These are phyloP conservation scores for Rhododendron kiyosumense DNA, from an alignment of 148 eudicot genomes.

Conservation along the genomic window DNA sequence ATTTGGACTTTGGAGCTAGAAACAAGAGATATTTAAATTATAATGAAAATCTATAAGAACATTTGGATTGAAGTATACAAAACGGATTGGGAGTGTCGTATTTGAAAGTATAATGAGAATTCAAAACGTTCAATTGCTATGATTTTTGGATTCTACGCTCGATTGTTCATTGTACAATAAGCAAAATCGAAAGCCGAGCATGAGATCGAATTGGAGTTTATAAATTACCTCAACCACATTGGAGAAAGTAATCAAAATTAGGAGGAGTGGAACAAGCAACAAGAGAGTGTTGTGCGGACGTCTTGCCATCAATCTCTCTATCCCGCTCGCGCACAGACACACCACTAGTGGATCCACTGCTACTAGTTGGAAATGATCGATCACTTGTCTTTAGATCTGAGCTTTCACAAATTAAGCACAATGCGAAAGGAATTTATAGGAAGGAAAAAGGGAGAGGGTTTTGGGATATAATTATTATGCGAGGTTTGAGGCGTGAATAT, in stretches of 20 bases:
- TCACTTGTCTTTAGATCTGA: not conserved
- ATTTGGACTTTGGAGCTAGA: no score
- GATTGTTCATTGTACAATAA: not conserved
- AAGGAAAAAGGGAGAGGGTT: not conserved
- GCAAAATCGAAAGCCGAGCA: not conserved
- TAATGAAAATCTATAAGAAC: no score
- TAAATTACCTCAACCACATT: slow-evolving; percentile 8
- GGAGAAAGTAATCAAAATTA: slow-evolving; percentile 8
- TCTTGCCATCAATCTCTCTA: slow-evolving; percentile 1
- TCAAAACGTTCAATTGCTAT: no score
- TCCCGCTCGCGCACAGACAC: not conserved
- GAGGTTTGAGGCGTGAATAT: not conserved
- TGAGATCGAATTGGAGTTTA: no score
- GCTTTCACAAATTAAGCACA: not conserved
- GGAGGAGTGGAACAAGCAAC: not conserved
- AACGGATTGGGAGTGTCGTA: no score
- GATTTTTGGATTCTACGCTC: no score
- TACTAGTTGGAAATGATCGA: not conserved
- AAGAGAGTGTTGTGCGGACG: not conserved
- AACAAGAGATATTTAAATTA: no score
- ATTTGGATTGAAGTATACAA: no score
- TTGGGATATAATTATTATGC: not conserved
- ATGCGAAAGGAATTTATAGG: not conserved
- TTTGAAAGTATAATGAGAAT: not conserved
- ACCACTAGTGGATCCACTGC: not conserved